Evolutionary conservation across 2,329 filamentous ascomycete species (phyloP), one percentile per base, ranked within the genome.

Genomic region (Epichloe uncinata): DNA sequence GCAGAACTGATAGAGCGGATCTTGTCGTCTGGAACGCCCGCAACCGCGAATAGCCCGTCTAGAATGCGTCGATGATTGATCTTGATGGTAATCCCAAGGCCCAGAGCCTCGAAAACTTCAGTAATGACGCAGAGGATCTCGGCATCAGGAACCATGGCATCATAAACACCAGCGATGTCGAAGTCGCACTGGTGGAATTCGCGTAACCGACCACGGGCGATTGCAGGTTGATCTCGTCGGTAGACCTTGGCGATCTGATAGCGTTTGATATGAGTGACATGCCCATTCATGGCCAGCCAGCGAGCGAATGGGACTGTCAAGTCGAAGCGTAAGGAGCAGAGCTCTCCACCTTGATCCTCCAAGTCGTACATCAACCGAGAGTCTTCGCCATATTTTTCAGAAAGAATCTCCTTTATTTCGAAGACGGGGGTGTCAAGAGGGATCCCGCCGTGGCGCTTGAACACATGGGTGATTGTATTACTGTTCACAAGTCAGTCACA

Each of bases 141-240:
- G 37, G 89, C 86, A 62, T 96, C 91, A 50, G 90, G 87, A 26
- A 95, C 77, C 89, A 96, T 95, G 49, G 87, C 70, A 64, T 95
- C 91, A 70, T 88, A 94, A 40, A 72, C 73, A 53, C 90, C 89
- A 12, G 90, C 90, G 69, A 96, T 91, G 64, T 96, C 90, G 63
- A 96, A 94, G 69, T 97, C 91, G 71, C 90, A 96, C 69, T 96
- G 90, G 72, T 94, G 95, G 68, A 95, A 95, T 69, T 96, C 91
- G 61, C 91, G 80, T 85, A 95, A 93, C 49, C 90, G 81, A 47
- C 90, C 91, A 66, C 94, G 93, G 54, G 84, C 87, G 71, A 96
- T 87, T 54, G 88, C 64, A 12, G 68, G 68, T 54, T 71, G 68
- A 51, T 71, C 68, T 58, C 68, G 58, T 45, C 69, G 67, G 62